Evolutionary conservation across 768 basidiomycete genomes (phyloP).

Genomic region (Calocera cornea): DNA sequence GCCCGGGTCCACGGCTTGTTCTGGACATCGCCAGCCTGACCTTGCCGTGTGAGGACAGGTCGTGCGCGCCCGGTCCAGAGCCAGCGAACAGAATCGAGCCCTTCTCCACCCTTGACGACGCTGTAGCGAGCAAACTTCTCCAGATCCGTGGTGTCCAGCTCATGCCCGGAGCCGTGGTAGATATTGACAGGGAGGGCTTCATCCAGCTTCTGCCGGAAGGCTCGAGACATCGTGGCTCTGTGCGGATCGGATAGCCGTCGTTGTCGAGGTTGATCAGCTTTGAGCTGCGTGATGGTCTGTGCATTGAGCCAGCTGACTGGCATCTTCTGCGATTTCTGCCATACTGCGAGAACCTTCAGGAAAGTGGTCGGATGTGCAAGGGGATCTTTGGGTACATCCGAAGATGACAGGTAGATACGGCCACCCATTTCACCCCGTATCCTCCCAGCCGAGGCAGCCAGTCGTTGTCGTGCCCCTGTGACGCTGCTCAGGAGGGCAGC

Average conservation of each 20-base stretch:
- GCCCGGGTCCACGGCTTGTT: neutral
- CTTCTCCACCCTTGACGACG: neutral
- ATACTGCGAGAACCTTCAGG: constrained; percentile 32
- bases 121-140: neutral
- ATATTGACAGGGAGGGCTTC: neutral
- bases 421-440: constrained; percentile 8
- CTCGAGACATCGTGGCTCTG: neutral
- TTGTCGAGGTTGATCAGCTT: constrained; percentile 2
- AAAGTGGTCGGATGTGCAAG: constrained; percentile 58
- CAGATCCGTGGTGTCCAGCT: neutral
- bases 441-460: constrained; percentile 27
- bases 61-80: neutral
- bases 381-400: constrained; percentile 54
- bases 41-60: neutral
- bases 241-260: neutral
- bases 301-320: neutral
- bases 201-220: neutral
- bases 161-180: neutral
- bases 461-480: constrained; percentile 44
- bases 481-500: constrained; percentile 59
- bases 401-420: constrained; percentile 14
- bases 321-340: constrained; percentile 14
- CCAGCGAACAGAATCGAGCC: neutral
- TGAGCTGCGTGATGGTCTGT: neutral
- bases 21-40: neutral